Evolutionary conservation across 2,329 filamentous ascomycete genomes (phyloP), one percentile per base, ranked within the genome.

Genomic region (Phaeosphaeriaceae sp.): DNA sequence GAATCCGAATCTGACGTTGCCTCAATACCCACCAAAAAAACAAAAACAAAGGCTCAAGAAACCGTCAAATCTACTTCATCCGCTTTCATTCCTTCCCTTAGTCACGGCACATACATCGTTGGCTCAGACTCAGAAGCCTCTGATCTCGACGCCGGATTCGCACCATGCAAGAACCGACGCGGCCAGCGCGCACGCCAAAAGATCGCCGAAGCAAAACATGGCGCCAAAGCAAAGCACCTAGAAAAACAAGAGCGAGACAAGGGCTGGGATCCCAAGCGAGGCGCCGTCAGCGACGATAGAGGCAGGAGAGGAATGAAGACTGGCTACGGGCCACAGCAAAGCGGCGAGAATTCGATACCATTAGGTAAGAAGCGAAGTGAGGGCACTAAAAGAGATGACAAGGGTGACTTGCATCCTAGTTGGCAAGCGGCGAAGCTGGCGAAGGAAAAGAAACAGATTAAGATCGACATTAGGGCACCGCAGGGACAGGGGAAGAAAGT

Each of bases 161-260:
- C 78, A 1, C 74, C 79, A 0, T 84, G 84, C 61, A 92, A 92
- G 74, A 92, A 93, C 63, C 81, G 88, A 17, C 81, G 85, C 38
- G 90, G 90, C 3, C 90, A 95, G 74, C 82, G 86, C 35, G 88
- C 87, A n/a, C 83, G 90, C 7, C 88, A 89, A 67, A 83, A 86
- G 18, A 88, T 94, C 50, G 89, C 86, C 78, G 89, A 93, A 76
- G 87, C 90, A 76, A 93, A 92, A 67, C 93, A 81, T 69, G 89
- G 89, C 41, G 78, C 81, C 12, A 80, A 82, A 54, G 90, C 90
- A 1, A 88, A 86, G 60, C 89, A 92, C 64, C 40, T 86, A 3
- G 70, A 86, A 35, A 77, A 79, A 9, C 66, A 66, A 29, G 73
- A 66, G 7, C 58, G 79, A 35, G 79, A 83, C 58, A 70, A 73